Evolutionary conservation across 257 asterid species (phyloP).

Genomic region (Jacaranda mimosifolia): DNA sequence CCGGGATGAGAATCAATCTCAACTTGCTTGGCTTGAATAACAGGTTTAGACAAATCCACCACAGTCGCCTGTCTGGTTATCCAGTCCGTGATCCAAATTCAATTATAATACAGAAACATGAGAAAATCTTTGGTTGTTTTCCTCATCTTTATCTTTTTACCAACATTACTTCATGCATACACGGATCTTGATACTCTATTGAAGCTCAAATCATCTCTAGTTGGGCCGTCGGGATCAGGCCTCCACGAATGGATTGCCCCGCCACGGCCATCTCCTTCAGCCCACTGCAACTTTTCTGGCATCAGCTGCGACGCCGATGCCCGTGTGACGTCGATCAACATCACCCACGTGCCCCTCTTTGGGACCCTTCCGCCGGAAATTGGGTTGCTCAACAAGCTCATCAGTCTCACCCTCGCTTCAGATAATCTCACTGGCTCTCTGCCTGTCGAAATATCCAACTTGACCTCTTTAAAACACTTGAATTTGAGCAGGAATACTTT

Average conservation of each 20-base stretch:
- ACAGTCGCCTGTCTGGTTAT: too few species aligned
- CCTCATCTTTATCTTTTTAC: slow-evolving; percentile 32
- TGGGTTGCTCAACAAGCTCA: slow-evolving; percentile 66
- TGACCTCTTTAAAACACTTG: slow-evolving; percentile 52
- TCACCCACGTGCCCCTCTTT: slow-evolving; percentile 53
- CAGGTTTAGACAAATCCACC: too few species aligned
- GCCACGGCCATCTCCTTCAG: slow-evolving; percentile 34
- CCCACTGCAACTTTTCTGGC: slow-evolving; percentile 81
- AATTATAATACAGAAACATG: background rate
- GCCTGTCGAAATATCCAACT: slow-evolving; percentile 59
- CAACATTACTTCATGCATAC: slow-evolving; percentile 45
- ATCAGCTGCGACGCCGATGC: slow-evolving; percentile 54
- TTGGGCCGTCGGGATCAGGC: slow-evolving; percentile 60
- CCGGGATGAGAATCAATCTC: too few species aligned
- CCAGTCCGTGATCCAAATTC: background rate
- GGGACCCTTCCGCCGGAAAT: slow-evolving; percentile 84
- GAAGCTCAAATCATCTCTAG: slow-evolving; percentile 59
- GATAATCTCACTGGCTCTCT: slow-evolving; percentile 73
- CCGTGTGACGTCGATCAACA: slow-evolving; percentile 62
- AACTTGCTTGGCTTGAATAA: too few species aligned
- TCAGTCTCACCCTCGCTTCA: slow-evolving; percentile 56
- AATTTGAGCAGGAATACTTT: slow-evolving; percentile 63
- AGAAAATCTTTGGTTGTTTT: background rate
- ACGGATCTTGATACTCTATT: slow-evolving; percentile 68
- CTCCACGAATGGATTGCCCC: slow-evolving; percentile 71